phyloP scores from a whole-genome alignment of 2,329 filamentous ascomycete species.

The Colletotrichum phormii region DNA sequence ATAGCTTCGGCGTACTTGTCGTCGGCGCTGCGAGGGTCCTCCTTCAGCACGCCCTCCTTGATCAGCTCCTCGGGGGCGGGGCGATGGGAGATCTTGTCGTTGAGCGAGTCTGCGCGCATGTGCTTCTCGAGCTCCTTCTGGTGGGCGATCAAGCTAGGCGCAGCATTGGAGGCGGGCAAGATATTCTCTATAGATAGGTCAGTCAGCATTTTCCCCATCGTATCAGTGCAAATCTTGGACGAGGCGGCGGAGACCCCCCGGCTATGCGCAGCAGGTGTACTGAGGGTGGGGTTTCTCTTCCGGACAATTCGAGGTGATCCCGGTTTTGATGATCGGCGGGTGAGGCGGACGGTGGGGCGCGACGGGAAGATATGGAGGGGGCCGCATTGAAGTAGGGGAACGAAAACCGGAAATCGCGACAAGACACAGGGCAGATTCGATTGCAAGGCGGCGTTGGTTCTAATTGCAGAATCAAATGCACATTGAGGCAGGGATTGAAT shows the following conservation, averaged over 20 bases:
- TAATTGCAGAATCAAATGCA: neutral
- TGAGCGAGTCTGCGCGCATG: constrained; percentile 88
- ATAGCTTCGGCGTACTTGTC: constrained; percentile 71
- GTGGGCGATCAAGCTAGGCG: constrained; percentile 81
- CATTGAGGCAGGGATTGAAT: neutral
- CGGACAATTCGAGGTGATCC: neutral
- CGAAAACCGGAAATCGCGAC: constrained; percentile 14
- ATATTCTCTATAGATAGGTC: constrained; percentile 76
- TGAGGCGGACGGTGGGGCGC: constrained; percentile 28
- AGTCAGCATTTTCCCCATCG: neutral
- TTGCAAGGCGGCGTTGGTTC: neutral
- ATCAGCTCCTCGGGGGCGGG: constrained; percentile 82
- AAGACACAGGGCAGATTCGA: neutral
- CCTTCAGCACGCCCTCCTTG: constrained; percentile 81
- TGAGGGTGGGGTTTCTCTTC: neutral
- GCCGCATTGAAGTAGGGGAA: neutral
- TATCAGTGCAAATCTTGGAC: neutral
- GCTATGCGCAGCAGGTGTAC: neutral
- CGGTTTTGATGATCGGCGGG: constrained; percentile 25
- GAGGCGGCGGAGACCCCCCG: neutral
- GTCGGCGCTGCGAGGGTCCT: constrained; percentile 70
- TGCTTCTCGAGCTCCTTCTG: constrained; percentile 88
- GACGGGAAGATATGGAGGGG: constrained; percentile 10
- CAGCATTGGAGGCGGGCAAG: constrained; percentile 80
- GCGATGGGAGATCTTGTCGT: constrained; percentile 85